Conservation (phyloP, 2,329 filamentous ascomycete species). For the Canariomyces notabilis region DNA sequence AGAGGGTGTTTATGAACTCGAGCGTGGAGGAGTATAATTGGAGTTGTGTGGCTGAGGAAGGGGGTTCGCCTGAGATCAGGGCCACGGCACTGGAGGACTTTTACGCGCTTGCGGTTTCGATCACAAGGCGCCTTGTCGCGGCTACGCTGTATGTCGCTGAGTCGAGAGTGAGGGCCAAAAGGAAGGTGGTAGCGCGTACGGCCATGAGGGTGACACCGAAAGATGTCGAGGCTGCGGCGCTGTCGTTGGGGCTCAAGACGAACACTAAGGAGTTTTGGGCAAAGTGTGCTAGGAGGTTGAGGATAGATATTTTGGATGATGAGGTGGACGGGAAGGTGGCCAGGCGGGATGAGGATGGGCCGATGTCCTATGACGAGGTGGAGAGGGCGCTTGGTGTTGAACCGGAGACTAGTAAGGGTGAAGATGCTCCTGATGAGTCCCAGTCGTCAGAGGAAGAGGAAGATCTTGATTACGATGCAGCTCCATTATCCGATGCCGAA, state of each 20-base stretch:
- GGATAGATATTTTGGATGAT: slow-evolving; percentile 43
- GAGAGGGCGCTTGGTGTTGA: slow-evolving; percentile 35
- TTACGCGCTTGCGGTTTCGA: slow-evolving; percentile 58
- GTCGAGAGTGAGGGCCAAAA: slow-evolving; percentile 57
- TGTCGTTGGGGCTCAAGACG: slow-evolving; percentile 40
- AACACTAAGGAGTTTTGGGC: slow-evolving; percentile 43
- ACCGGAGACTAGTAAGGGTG: background rate
- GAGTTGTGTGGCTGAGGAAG: slow-evolving; percentile 52
- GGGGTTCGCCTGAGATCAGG: slow-evolving; percentile 57
- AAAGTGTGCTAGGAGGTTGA: slow-evolving; percentile 43
- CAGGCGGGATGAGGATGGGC: slow-evolving; percentile 23
- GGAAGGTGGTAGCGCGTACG: slow-evolving; percentile 24
- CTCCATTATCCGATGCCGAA: slow-evolving; percentile 1
- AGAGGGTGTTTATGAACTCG: slow-evolving; percentile 71
- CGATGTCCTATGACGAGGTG: slow-evolving; percentile 41
- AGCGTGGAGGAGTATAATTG: slow-evolving; percentile 60
- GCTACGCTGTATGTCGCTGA: slow-evolving; percentile 65
- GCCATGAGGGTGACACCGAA: slow-evolving; percentile 34
- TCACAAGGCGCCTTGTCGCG: slow-evolving; percentile 67
- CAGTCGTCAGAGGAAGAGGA: slow-evolving; percentile 7
- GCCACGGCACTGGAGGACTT: slow-evolving; percentile 74
- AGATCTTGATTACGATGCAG: background rate
- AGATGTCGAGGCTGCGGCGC: slow-evolving; percentile 47
- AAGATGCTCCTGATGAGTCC: background rate
- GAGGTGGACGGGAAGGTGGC: slow-evolving; percentile 10